These are phyloP conservation scores for Rhodotorula sp. DNA, from an alignment of 1,284 basidiomycete genomes.

Conservation along the genomic window DNA sequence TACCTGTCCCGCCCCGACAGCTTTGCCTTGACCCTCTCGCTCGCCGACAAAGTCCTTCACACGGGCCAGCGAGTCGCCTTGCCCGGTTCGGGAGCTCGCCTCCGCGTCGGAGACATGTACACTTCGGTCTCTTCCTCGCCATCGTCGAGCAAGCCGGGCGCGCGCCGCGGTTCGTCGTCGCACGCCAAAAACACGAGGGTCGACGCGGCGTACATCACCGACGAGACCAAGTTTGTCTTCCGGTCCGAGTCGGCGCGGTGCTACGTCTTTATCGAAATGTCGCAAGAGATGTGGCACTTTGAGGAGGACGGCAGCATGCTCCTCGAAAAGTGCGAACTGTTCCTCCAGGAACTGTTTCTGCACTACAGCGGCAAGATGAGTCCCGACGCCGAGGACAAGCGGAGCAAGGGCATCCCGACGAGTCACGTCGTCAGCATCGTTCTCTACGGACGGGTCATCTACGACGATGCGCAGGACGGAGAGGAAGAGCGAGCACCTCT, in stretches of 20 bases:
- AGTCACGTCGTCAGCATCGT: conserved; percentile 94
- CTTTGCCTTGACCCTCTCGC: conserved; percentile 76
- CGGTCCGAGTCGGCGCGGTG: conserved; percentile 87
- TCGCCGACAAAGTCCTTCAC: conserved; percentile 56
- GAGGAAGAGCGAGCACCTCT: conserved; percentile 55
- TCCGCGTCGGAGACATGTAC: conserved; percentile 75
- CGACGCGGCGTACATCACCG: conserved; percentile 70
- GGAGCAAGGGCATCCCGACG: conserved; percentile 54
- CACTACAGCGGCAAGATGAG: conserved; percentile 31
- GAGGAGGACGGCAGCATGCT: conserved; percentile 73
- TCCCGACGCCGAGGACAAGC: conserved; percentile 21
- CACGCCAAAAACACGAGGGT: conserved; percentile 28
- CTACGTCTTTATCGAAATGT: conserved; percentile 87
- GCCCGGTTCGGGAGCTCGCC: conserved; percentile 66
- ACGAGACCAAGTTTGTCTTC: conserved; percentile 82
- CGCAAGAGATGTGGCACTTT: conserved; percentile 91
- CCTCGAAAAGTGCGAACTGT: conserved; percentile 81
- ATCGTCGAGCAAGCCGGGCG: conserved; percentile 55
- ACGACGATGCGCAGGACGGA: conserved; percentile 72
- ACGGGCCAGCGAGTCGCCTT: conserved; percentile 67
- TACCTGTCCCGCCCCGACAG: conserved; percentile 77
- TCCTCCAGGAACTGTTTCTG: conserved; percentile 58
- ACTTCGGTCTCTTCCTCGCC: not conserved
- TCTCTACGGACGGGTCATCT: conserved; percentile 89
- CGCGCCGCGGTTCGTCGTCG: conserved; percentile 1